Conservation (phyloP, 2,329 filamentous ascomycete species). For the Amphichorda felina region DNA sequence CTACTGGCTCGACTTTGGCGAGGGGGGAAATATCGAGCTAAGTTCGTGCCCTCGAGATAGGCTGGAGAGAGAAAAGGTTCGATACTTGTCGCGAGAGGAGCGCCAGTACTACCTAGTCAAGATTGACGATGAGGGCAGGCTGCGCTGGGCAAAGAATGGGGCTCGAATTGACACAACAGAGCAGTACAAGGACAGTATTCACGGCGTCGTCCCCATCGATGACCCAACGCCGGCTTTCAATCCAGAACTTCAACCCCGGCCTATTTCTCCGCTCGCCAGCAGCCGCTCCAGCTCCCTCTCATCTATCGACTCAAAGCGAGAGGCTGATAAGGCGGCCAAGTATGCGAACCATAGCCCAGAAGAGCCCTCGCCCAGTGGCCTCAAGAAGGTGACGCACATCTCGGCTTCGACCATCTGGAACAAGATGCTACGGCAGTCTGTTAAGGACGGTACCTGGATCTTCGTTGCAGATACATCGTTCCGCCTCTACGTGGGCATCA, state of each 20-base stretch:
- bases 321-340: conserved; percentile 48
- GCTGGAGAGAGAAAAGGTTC: conserved; percentile 66
- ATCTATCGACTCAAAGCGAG: conserved; percentile 32
- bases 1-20: conserved; percentile 81
- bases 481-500: conserved; percentile 81
- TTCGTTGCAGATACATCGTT: conserved; percentile 83
- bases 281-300: conserved; percentile 16
- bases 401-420: conserved; percentile 66
- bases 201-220: conserved; percentile 55
- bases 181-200: conserved; percentile 66
- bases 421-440: conserved; percentile 64
- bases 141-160: conserved; percentile 84
- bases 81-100: conserved; percentile 77
- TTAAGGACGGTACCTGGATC: conserved; percentile 86
- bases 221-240: conserved; percentile 46
- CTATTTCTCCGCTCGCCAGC: conserved; percentile 5
- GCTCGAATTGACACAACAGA: conserved; percentile 64
- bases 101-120: conserved; percentile 68
- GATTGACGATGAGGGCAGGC: conserved; percentile 59
- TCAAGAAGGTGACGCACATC: conserved; percentile 45
- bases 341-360: conserved; percentile 54
- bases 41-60: conserved; percentile 60
- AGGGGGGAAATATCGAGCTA: conserved; percentile 58
- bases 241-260: conserved; percentile 8
- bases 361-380: conserved; percentile 37